These are phyloP conservation scores for Parasarocladium wereldwijsianum DNA, from an alignment of 2,329 filamentous ascomycete genomes.

Conservation along the genomic window DNA sequence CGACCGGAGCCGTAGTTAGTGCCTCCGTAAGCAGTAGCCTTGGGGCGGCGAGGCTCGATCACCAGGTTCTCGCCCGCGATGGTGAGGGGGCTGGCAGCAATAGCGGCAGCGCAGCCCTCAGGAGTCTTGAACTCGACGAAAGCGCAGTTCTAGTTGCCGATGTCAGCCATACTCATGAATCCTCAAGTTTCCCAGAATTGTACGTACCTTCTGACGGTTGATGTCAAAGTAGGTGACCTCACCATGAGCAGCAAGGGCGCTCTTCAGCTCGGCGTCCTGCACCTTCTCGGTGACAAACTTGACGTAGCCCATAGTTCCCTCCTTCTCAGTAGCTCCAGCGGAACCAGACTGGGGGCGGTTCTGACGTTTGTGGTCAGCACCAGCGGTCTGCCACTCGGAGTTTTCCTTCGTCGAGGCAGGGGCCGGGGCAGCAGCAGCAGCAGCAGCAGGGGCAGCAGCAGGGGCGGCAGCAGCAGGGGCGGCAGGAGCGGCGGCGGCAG, in stretches of 20 bases:
- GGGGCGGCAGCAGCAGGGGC: slow-evolving; percentile 23
- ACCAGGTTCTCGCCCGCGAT: slow-evolving; percentile 71
- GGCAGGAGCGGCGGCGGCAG: slow-evolving; percentile 34
- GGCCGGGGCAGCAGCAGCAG: slow-evolving; percentile 19
- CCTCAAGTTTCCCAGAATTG: not conserved
- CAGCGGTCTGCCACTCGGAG: slow-evolving; percentile 70
- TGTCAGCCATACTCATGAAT: slow-evolving; percentile 9
- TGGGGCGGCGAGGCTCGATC: slow-evolving; percentile 79
- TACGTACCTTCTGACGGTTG: slow-evolving; percentile 65
- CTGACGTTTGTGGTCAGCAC: slow-evolving; percentile 72
- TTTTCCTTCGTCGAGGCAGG: slow-evolving; percentile 33
- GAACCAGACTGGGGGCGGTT: slow-evolving; percentile 56
- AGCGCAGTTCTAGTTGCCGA: slow-evolving; percentile 74
- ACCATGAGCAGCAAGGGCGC: slow-evolving; percentile 56
- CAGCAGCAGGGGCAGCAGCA: slow-evolving; percentile 20
- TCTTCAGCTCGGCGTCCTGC: slow-evolving; percentile 55
- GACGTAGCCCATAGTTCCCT: slow-evolving; percentile 74
- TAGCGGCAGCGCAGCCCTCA: slow-evolving; percentile 70
- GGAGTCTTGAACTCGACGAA: slow-evolving; percentile 84
- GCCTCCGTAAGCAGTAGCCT: slow-evolving; percentile 54
- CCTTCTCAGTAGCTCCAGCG: slow-evolving; percentile 44
- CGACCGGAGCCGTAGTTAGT: slow-evolving; percentile 50
- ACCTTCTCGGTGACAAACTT: slow-evolving; percentile 92
- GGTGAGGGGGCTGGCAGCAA: slow-evolving; percentile 70
- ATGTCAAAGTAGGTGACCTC: slow-evolving; percentile 62